phyloP scores from a whole-genome alignment of 371 early-diverging fungal species.

The Actinomortierella ambigua region DNA sequence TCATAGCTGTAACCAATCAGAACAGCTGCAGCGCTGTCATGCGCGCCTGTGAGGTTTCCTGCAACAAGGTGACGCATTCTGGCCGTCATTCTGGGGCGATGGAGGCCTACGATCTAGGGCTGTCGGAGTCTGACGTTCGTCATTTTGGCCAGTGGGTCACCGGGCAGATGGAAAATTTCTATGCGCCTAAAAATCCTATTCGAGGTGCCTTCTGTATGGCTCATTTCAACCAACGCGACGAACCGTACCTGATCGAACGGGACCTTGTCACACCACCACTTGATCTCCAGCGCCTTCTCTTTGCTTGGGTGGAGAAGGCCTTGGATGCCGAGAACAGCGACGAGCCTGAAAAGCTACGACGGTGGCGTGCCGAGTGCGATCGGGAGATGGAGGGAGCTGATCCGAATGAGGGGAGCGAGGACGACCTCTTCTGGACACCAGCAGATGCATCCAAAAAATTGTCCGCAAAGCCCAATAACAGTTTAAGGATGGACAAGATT shows the following conservation, averaged over 20 bases:
- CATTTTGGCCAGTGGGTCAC: conserved; percentile 11
- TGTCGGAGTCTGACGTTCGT: conserved; percentile 1
- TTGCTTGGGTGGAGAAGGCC: conserved; percentile 4
- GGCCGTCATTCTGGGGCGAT: conserved; percentile 9
- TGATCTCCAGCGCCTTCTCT: background rate
- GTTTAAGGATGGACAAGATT: background rate
- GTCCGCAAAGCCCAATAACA: background rate
- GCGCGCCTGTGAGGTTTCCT: conserved; percentile 9
- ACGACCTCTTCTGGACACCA: background rate
- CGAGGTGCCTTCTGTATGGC: conserved; percentile 9
- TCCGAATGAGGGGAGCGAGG: background rate
- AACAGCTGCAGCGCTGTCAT: background rate
- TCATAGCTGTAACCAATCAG: background rate
- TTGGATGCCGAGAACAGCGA: background rate
- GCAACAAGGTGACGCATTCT: conserved; percentile 1
- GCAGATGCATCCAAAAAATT: background rate
- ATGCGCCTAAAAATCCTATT: conserved; percentile 4
- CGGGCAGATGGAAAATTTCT: conserved; percentile 2
- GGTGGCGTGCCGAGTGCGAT: background rate
- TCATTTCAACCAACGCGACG: conserved; percentile 6
- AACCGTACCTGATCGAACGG: conserved; percentile 7
- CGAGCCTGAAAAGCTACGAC: background rate
- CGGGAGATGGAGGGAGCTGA: conserved; percentile 1
- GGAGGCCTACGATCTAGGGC: conserved; percentile 8
- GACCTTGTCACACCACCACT: conserved; percentile 5